Evolutionary conservation across 129 eudicot genomes (phyloP).

Genomic region (Helichrysum umbraculigerum): DNA sequence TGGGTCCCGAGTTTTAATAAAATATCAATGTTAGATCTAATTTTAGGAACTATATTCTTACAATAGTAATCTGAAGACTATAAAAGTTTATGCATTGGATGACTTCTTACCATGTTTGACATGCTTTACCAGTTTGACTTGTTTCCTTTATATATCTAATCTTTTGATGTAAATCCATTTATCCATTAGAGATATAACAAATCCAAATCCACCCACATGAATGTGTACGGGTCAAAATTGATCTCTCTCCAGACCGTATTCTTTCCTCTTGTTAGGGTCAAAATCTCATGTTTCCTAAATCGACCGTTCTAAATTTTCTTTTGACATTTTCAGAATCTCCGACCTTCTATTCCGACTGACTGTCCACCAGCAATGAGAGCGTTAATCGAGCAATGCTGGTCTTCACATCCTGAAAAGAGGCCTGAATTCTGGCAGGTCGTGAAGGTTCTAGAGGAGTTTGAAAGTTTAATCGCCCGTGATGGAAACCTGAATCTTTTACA

Average conservation of each 20-base stretch:
- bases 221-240: neutral
- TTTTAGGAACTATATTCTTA: neutral
- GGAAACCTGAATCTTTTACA: slow-evolving; percentile 72
- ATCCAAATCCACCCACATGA: neutral
- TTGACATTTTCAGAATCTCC: slow-evolving; percentile 60
- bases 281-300: neutral
- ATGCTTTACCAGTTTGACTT: neutral
- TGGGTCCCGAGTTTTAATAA: no score
- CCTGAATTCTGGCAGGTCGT: slow-evolving; percentile 92
- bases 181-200: no score
- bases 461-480: slow-evolving; percentile 58
- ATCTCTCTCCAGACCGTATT: neutral
- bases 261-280: neutral
- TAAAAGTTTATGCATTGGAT: neutral
- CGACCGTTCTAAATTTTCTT: neutral
- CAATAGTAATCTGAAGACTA: neutral
- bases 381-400: slow-evolving; percentile 90
- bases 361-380: slow-evolving; percentile 85
- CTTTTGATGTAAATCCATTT: no score
- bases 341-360: slow-evolving; percentile 65
- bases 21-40: no score
- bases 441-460: slow-evolving; percentile 80
- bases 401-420: slow-evolving; percentile 72
- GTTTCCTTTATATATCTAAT: neutral
- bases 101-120: neutral